These are phyloP conservation scores for Claviceps lovelessii DNA, from an alignment of 2,329 filamentous ascomycete genomes.

Conservation along the genomic window DNA sequence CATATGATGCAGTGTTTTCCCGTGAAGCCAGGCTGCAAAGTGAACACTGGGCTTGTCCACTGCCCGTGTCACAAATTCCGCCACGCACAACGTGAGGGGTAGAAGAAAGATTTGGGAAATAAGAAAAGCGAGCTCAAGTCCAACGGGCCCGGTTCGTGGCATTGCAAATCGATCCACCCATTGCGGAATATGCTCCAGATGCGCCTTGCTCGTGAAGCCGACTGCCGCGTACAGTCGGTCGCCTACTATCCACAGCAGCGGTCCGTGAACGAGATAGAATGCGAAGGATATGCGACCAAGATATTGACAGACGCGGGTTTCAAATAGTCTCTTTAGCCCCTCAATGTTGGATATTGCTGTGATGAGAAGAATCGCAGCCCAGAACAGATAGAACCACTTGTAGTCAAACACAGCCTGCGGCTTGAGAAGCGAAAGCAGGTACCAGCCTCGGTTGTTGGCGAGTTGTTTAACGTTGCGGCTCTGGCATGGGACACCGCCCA, in stretches of 20 bases:
- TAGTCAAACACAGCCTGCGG: slow-evolving; percentile 51
- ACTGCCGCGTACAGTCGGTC: slow-evolving; percentile 49
- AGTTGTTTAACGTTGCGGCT: slow-evolving; percentile 34
- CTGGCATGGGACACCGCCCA: slow-evolving; percentile 46
- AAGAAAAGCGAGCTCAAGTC: slow-evolving; percentile 46
- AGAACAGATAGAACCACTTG: slow-evolving; percentile 56
- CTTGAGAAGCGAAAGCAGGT: slow-evolving; percentile 44
- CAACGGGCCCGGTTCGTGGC: slow-evolving; percentile 40
- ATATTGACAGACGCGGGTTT: slow-evolving; percentile 43
- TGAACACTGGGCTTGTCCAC: slow-evolving; percentile 48
- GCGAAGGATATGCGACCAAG: slow-evolving; percentile 48
- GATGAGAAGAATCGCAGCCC: slow-evolving; percentile 43
- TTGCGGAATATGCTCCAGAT: slow-evolving; percentile 34
- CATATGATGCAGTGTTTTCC: slow-evolving; percentile 19
- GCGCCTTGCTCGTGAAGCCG: slow-evolving; percentile 37
- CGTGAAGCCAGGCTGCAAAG: slow-evolving; percentile 43
- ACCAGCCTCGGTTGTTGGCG: slow-evolving; percentile 43
- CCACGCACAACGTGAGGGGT: slow-evolving; percentile 43
- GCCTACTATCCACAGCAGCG: slow-evolving; percentile 43
- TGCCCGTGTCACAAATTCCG: slow-evolving; percentile 39
- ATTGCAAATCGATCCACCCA: slow-evolving; percentile 45
- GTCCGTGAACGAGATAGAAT: slow-evolving; percentile 51
- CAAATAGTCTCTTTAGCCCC: slow-evolving; percentile 45
- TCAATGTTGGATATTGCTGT: slow-evolving; percentile 40
- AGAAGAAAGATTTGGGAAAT: slow-evolving; percentile 44